phyloP scores from a whole-genome alignment of 441 rosid species.

The Daphne laureola region DNA sequence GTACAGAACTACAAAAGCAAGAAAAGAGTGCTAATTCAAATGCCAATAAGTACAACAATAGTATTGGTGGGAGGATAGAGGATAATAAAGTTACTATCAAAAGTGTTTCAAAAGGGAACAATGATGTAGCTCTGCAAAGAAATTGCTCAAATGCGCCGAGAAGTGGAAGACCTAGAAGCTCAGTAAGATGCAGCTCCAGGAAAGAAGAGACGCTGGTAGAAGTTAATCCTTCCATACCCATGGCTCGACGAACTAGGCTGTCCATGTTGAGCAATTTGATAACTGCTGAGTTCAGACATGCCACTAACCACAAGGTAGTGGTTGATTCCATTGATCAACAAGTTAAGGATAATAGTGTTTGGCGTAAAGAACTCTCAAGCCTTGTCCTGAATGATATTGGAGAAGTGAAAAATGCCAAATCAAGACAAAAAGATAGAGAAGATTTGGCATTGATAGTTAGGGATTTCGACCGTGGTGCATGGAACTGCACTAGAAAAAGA shows the following conservation, averaged over 20 bases:
- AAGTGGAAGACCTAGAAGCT: constrained; percentile 15
- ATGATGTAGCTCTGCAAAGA: constrained; percentile 16
- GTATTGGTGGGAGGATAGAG: constrained; percentile 15
- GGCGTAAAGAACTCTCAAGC: constrained; percentile 19
- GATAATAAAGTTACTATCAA: constrained; percentile 13
- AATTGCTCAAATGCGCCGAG: constrained; percentile 20
- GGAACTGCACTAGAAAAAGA: constrained; percentile 27
- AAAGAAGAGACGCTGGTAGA: constrained; percentile 26
- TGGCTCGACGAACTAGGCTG: constrained; percentile 40
- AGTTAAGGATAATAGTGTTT: not conserved
- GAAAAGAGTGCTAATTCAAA: constrained; percentile 30
- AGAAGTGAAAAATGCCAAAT: constrained; percentile 14
- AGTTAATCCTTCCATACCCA: constrained; percentile 18
- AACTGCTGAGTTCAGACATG: constrained; percentile 15
- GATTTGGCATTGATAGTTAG: constrained; percentile 15
- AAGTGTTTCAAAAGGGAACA: constrained; percentile 18
- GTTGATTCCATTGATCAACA: constrained; percentile 2
- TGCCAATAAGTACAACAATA: constrained; percentile 7
- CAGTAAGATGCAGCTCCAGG: constrained; percentile 18
- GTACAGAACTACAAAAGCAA: constrained; percentile 19
- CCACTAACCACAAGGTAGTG: constrained; percentile 11
- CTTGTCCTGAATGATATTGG: not conserved
- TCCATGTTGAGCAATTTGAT: constrained; percentile 20
- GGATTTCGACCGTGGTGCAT: constrained; percentile 12
- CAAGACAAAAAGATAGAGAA: constrained; percentile 11